Evolutionary conservation across 164 flowering plant genomes (phyloP).

Genomic region (Magnolia sinica): DNA sequence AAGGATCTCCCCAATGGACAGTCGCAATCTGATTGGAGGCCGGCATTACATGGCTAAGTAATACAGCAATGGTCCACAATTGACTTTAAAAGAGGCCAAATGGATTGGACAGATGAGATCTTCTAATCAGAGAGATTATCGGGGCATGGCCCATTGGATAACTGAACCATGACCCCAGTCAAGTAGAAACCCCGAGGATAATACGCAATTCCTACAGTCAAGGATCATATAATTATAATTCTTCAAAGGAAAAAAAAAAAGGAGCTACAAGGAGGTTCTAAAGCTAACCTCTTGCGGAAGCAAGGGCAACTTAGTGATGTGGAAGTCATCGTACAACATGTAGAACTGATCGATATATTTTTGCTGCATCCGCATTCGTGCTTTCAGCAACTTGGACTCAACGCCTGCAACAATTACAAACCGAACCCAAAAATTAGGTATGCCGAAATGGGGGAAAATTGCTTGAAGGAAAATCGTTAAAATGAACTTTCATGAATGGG

Average conservation of each 20-base stretch:
- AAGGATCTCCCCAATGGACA: too few relatives aligned
- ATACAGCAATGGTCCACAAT: too few relatives aligned
- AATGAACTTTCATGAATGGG: not conserved
- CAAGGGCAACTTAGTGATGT: slow-evolving; percentile 88
- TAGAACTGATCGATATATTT: slow-evolving; percentile 94
- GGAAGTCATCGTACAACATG: slow-evolving; percentile 85
- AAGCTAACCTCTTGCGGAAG: slow-evolving; percentile 82
- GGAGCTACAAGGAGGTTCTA: not conserved
- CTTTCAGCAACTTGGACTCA: slow-evolving; percentile 85
- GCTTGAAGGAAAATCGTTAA: not conserved
- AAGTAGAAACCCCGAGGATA: not conserved
- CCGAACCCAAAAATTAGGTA: not conserved
- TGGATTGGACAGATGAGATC: too few relatives aligned
- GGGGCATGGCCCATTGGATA: too few relatives aligned
- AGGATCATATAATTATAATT: not conserved
- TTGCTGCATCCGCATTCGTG: slow-evolving; percentile 95
- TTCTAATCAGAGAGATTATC: too few relatives aligned
- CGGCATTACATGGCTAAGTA: too few relatives aligned
- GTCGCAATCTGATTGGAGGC: too few relatives aligned
- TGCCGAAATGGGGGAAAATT: not conserved
- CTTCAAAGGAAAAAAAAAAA: not conserved
- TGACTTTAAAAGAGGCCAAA: too few relatives aligned
- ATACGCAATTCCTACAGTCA: not conserved
- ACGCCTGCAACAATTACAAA: slow-evolving; percentile 35
- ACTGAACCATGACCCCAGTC: not conserved